A percentile compares a stretch with the other conserved stretches of the same genome.
These are phyloP conservation scores for Solanum piurae DNA, from an alignment of 257 asterid genomes.

Conservation along the genomic window DNA sequence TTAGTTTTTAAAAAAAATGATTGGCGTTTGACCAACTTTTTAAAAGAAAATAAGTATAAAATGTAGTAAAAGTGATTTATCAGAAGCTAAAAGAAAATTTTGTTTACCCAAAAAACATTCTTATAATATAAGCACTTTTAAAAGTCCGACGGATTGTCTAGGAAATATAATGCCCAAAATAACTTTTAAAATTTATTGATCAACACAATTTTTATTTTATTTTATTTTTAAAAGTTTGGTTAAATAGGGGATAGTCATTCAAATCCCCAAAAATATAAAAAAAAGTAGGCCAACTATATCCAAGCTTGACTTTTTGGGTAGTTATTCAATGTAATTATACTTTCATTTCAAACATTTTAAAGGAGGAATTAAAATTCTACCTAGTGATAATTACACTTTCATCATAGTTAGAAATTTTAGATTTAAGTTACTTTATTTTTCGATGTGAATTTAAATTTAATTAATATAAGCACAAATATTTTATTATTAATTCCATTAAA, in stretches of 20 bases:
- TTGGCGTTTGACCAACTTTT: no score
- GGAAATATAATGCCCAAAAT: background rate
- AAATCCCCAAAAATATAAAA: no score
- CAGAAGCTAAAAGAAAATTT: no score
- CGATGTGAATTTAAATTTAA: fast-evolving
- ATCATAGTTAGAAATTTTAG: no score
- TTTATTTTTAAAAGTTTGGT: background rate
- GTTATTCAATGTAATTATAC: background rate
- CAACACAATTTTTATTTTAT: background rate
- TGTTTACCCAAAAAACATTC: no score
- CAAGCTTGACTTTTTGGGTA: background rate
- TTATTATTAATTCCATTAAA: background rate
- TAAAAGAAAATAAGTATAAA: background rate
- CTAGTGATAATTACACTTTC: no score
- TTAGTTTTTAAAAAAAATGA: no score
- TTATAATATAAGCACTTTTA: no score
- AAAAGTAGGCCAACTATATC: background rate
- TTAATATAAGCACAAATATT: background rate
- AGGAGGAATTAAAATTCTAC: background rate
- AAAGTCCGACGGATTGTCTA: no score
- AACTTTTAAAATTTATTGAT: background rate
- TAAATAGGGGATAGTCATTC: background rate
- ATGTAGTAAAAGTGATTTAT: no score
- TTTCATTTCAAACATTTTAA: background rate
- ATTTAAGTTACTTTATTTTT: no score